Base-by-base conservation (phyloP, 768 basidiomycete species). In the Termitomyces sp. region DNA sequence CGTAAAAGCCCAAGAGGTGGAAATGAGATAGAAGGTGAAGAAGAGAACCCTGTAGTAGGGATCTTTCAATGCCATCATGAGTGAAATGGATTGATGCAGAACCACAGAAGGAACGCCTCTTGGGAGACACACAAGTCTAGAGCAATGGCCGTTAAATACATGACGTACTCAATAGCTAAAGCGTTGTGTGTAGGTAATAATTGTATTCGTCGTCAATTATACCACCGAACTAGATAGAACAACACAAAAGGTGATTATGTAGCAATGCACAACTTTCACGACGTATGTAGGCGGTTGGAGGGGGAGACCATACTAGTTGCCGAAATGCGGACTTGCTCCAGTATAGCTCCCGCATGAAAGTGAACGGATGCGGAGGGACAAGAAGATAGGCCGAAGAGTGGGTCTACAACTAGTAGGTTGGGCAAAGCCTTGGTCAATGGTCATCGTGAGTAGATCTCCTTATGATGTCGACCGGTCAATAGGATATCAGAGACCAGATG, bases 1-100 rank as follows among this genome's bases (percentile, higher is more conserved):
- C 20, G 68, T 70, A 56, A 84, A 68, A 14, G 72, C 74, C 18
- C 67, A 26, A 24, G 71, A 61, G 44, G 75, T 61, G 18, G 73
- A 58, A 16, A 66, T 66, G 48, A 72, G 27, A 41, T 72, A 66
- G 61, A 71, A 46, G 50, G 64, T 46, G 57, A 63, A 65, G 67
- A 69, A 37, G 41, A 60, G 36, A 26, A 22, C n/a, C n/a, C n/a
- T 13, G 2, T 0, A 4, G 13, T 8, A 34, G 20, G 12, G 12
- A 27, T 26, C 16, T 27, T 26, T 37, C 24, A 51, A 27, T 39
- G 6, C 36, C 36, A 51, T 51, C 18, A 26, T 47, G 29, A 5
- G 5, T 20, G 22, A 34, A 50, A 29, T n/a, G 34, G 5, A 24
- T 34, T 5, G 10, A 39, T 37, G 5, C 49, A n/a, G 12, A 14